phyloP scores from a whole-genome alignment of 805 yeast species.

The Saccharomycopsis sp. region DNA sequence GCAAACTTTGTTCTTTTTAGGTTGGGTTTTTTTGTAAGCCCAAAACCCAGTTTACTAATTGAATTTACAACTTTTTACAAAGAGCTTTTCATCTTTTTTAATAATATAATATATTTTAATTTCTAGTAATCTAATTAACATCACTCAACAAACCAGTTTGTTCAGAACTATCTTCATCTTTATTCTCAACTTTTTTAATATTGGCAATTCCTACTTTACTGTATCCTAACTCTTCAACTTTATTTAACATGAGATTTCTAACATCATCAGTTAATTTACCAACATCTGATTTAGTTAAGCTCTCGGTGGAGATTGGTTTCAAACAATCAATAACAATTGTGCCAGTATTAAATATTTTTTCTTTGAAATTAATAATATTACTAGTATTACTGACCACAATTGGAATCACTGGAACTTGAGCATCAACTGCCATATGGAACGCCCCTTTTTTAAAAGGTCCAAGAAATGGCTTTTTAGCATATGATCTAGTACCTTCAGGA shows the following conservation, averaged over 20 bases:
- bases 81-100: no score
- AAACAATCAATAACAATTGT: slow-evolving; percentile 68
- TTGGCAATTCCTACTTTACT: slow-evolving; percentile 20
- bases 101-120: no score
- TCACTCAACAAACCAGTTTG: no score
- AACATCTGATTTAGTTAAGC: slow-evolving; percentile 63
- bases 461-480: slow-evolving; percentile 52
- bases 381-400: slow-evolving; percentile 82
- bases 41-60: no score
- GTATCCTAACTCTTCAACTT: slow-evolving; percentile 28
- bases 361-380: slow-evolving; percentile 49
- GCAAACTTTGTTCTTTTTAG: no score
- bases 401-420: slow-evolving; percentile 82
- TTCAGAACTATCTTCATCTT: background rate
- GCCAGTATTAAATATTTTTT: slow-evolving; percentile 64
- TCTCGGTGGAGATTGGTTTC: slow-evolving; percentile 67
- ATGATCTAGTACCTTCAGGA: slow-evolving; percentile 97
- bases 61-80: no score
- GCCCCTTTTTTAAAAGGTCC: slow-evolving; percentile 96
- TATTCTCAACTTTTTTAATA: background rate
- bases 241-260: slow-evolving; percentile 44
- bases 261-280: slow-evolving; percentile 45
- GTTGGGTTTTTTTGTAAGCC: no score
- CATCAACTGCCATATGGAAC: slow-evolving; percentile 92
- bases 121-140: no score